phyloP scores from a whole-genome alignment of 2,329 filamentous ascomycete species.

The Hypoxylon sp. region DNA sequence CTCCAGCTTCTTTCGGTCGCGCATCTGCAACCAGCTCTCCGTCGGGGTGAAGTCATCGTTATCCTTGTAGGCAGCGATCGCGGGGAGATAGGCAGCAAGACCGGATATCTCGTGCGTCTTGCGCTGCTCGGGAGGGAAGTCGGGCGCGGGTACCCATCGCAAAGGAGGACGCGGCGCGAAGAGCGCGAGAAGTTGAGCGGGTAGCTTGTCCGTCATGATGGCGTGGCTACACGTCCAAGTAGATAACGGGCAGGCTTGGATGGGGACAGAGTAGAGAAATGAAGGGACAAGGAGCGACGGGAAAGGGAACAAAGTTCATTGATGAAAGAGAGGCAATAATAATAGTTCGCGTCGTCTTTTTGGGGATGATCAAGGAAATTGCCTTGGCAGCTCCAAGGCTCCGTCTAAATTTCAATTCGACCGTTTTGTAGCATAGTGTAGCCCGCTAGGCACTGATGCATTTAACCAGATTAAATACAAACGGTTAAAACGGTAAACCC shows the following conservation, averaged over 20 bases:
- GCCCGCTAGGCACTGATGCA: background rate
- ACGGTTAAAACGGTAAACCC: no score
- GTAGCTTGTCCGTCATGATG: slow-evolving; percentile 94
- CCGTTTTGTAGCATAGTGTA: background rate
- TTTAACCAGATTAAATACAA: no score
- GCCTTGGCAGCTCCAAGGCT: slow-evolving; percentile 21
- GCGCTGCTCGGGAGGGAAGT: slow-evolving; percentile 83
- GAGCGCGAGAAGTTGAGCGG: slow-evolving; percentile 88
- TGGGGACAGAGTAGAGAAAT: background rate
- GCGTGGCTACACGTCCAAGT: slow-evolving; percentile 8
- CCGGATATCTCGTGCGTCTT: slow-evolving; percentile 77
- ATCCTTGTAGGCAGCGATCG: slow-evolving; percentile 79
- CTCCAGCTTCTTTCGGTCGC: slow-evolving; percentile 84
- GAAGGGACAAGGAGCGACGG: slow-evolving; percentile 28
- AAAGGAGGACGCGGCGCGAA: slow-evolving; percentile 94
- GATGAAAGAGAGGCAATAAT: slow-evolving; percentile 20
- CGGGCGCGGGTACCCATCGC: slow-evolving; percentile 84
- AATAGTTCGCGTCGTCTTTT: slow-evolving; percentile 41
- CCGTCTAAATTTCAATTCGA: slow-evolving; percentile 12
- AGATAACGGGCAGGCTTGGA: slow-evolving; percentile 1
- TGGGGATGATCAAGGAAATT: slow-evolving; percentile 35
- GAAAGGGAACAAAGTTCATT: slow-evolving; percentile 22
- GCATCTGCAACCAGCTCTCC: slow-evolving; percentile 90
- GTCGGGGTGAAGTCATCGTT: slow-evolving; percentile 80
- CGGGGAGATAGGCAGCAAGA: slow-evolving; percentile 76